Percentiles rank a stretch among this genome's conserved stretches.
These are phyloP conservation scores for Metschnikowia chrysomelidarum DNA, from an alignment of 805 yeast species.

Conservation along the genomic window DNA sequence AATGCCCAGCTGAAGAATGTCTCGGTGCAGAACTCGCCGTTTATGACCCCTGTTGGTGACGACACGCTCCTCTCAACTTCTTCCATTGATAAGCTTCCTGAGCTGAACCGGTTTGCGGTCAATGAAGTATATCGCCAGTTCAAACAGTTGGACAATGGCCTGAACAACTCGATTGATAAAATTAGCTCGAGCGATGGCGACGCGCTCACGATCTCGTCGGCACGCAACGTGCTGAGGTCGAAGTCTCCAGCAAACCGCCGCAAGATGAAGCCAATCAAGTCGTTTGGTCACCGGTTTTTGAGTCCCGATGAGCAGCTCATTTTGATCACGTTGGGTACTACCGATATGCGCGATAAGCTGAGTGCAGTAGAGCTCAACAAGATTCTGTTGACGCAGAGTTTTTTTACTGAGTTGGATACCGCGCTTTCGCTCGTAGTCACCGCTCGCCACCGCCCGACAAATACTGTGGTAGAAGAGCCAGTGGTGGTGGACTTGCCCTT, in stretches of 20 bases:
- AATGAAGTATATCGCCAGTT: slow-evolving; percentile 41
- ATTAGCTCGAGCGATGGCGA: slow-evolving; percentile 14
- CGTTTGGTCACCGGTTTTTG: slow-evolving; percentile 81
- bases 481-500: slow-evolving; percentile 75
- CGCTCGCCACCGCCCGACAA: slow-evolving; percentile 30
- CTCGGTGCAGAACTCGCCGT: slow-evolving; percentile 17
- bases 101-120: slow-evolving; percentile 28
- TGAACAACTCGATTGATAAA: slow-evolving; percentile 20
- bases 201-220: slow-evolving; percentile 18
- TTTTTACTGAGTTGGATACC: slow-evolving; percentile 82
- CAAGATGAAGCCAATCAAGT: slow-evolving; percentile 58
- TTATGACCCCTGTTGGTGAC: slow-evolving; percentile 16
- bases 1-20: slow-evolving; percentile 17
- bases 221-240: slow-evolving; percentile 12
- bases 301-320: slow-evolving; percentile 63
- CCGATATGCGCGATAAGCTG: slow-evolving; percentile 61
- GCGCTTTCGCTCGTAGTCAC: slow-evolving; percentile 73
- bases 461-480: slow-evolving; percentile 48
- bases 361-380: slow-evolving; percentile 67
- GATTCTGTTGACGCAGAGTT: slow-evolving; percentile 73
- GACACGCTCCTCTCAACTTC: slow-evolving; percentile 25
- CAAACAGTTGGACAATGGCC: slow-evolving; percentile 25
- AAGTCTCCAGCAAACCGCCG: slow-evolving; percentile 21
- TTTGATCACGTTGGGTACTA: slow-evolving; percentile 82
- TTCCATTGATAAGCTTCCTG: slow-evolving; percentile 39